phyloP scores from a whole-genome alignment of 2,329 filamentous ascomycete genomes.

The Microascus cirrosus region DNA sequence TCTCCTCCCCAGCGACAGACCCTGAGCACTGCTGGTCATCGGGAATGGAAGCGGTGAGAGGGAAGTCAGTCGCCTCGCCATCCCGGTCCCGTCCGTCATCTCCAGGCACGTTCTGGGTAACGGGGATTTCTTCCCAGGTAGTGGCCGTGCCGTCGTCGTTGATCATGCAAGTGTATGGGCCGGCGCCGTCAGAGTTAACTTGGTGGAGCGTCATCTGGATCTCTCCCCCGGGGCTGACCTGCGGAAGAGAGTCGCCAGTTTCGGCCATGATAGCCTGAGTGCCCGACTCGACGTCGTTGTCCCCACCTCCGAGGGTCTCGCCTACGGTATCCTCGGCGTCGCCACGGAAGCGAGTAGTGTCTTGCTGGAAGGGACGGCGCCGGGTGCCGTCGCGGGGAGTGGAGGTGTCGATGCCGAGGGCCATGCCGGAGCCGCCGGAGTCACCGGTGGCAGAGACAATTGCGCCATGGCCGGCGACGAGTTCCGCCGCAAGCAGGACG shows the following conservation, averaged over 20 bases:
- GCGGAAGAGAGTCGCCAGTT: constrained; percentile 45
- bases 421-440: constrained; percentile 40
- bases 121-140: constrained; percentile 39
- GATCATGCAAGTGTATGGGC: constrained; percentile 55
- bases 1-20: constrained; percentile 44
- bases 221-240: constrained; percentile 44
- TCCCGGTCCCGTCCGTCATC: constrained; percentile 27
- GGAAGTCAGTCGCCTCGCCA: constrained; percentile 28
- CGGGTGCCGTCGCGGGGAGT: constrained; percentile 52
- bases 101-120: constrained; percentile 26
- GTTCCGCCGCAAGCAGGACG: constrained; percentile 39
- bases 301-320: constrained; percentile 44
- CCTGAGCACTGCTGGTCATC: constrained; percentile 46
- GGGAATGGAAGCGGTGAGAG: constrained; percentile 48
- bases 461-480: constrained; percentile 50
- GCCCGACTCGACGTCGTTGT: constrained; percentile 44
- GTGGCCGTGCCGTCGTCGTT: constrained; percentile 46
- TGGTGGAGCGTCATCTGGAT: constrained; percentile 50
- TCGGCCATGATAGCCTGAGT: constrained; percentile 45
- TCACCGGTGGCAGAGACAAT: constrained; percentile 48
- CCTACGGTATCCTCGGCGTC: constrained; percentile 39
- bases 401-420: constrained; percentile 34
- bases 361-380: constrained; percentile 51
- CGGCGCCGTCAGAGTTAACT: constrained; percentile 56
- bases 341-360: constrained; percentile 50